phyloP scores from a whole-genome alignment of 768 basidiomycete species.

The Lactifluus volemus region DNA sequence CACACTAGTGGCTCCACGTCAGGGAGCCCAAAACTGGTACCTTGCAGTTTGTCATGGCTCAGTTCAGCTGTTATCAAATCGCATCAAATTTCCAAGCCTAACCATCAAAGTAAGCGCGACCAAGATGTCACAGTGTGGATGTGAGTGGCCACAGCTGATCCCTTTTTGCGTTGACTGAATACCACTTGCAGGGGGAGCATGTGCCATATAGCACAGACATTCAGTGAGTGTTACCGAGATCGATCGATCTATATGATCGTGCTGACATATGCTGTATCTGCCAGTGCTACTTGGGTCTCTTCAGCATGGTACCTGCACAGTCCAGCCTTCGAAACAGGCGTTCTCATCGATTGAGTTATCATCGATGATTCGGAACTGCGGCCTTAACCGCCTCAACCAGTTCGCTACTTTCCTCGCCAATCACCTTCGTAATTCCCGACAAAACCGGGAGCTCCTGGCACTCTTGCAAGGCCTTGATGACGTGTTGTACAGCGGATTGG shows the following conservation, averaged over 20 bases:
- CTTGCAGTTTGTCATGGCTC: constrained; percentile 61
- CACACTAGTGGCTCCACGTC: constrained; percentile 80
- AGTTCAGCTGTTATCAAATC: constrained; percentile 55
- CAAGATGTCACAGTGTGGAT: constrained; percentile 69
- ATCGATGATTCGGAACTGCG: constrained; percentile 59
- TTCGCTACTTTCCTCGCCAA: constrained; percentile 60
- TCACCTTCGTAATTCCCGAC: constrained; percentile 53
- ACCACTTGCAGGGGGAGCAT: constrained; percentile 57
- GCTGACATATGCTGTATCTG: constrained; percentile 17
- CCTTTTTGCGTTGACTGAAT: constrained; percentile 26
- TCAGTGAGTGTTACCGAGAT: constrained; percentile 41
- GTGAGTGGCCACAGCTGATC: constrained; percentile 35
- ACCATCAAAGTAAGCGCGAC: constrained; percentile 30
- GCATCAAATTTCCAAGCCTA: constrained; percentile 40
- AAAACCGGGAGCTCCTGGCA: constrained; percentile 51
- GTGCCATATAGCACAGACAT: constrained; percentile 74
- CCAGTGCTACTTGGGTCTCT: constrained; percentile 64
- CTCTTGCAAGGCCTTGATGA: constrained; percentile 51
- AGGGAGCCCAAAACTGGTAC: constrained; percentile 75
- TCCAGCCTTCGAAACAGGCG: constrained; percentile 57
- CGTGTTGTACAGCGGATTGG: constrained; percentile 56
- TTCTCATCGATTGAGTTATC: constrained; percentile 63
- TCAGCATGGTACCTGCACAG: constrained; percentile 63
- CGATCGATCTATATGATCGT: constrained; percentile 22
- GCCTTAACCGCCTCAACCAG: constrained; percentile 67